Evolutionary conservation across 192 early-diverging fungal genomes (phyloP).

Genomic region (Pecoramyces ruminantium): DNA sequence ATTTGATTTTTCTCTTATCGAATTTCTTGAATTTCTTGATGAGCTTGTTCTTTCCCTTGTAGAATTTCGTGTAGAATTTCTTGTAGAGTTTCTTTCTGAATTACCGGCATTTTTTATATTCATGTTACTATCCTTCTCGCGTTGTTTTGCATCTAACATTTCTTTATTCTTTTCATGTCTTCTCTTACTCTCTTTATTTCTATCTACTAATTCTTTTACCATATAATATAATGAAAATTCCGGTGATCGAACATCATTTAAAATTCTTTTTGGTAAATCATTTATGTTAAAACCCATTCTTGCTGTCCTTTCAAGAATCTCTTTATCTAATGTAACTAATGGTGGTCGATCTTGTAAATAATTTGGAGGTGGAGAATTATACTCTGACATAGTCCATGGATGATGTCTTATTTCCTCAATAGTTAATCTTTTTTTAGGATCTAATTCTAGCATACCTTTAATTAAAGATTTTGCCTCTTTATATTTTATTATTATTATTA

Average conservation of each 20-base stretch:
- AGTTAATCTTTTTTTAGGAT: background rate
- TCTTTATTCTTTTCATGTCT: background rate
- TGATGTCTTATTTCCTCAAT: background rate
- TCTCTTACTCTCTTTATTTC: background rate
- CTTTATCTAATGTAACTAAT: background rate
- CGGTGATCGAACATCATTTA: background rate
- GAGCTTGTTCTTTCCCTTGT: background rate
- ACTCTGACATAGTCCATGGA: background rate
- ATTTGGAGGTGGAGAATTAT: background rate
- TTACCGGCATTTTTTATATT: background rate
- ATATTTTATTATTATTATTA: too few relatives aligned
- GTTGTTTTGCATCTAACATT: background rate
- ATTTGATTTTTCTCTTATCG: too few relatives aligned
- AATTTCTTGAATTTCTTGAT: too few relatives aligned
- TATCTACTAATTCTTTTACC: background rate
- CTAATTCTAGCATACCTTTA: background rate
- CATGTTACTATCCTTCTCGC: background rate
- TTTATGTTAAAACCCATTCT: background rate
- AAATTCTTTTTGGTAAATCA: background rate
- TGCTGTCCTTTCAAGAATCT: background rate
- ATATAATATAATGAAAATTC: background rate
- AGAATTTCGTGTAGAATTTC: background rate
- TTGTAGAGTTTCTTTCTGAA: background rate
- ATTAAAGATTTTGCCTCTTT: background rate
- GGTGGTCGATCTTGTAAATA: background rate